phyloP scores from a whole-genome alignment of 208 protist genomes.

The Leishmania gerbilli region DNA sequence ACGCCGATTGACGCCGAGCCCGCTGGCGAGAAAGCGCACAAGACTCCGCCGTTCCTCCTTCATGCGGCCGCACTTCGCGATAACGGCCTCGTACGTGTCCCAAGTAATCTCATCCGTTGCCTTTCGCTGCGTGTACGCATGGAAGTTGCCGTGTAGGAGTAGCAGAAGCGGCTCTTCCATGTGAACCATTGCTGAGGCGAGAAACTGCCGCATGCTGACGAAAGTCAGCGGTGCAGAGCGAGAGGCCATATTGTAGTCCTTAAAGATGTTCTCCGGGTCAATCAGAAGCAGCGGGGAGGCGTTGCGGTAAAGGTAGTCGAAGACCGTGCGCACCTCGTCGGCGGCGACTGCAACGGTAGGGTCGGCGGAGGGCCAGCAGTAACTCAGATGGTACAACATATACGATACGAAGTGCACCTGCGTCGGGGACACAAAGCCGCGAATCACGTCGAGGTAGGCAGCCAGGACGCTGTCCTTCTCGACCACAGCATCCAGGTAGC shows the following conservation, averaged over 20 bases:
- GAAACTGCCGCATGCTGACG: conserved; percentile 67
- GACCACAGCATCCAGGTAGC: conserved; percentile 77
- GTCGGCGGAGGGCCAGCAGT: conserved; percentile 84
- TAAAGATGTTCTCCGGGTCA: conserved; percentile 60
- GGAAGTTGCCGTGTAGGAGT: conserved; percentile 78
- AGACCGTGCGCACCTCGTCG: conserved; percentile 70
- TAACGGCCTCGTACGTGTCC: conserved; percentile 61
- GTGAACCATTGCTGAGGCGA: conserved; percentile 76
- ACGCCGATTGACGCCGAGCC: conserved; percentile 73
- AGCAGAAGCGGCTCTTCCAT: conserved; percentile 80
- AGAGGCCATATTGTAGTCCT: conserved; percentile 81
- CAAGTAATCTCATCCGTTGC: conserved; percentile 60
- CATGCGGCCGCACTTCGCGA: conserved; percentile 57
- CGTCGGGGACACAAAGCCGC: conserved; percentile 82
- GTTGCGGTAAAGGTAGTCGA: conserved; percentile 83
- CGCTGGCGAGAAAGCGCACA: conserved; percentile 69
- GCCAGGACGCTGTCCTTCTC: conserved; percentile 54
- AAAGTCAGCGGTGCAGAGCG: conserved; percentile 77
- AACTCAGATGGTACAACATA: conserved; percentile 83
- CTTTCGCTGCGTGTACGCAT: conserved; percentile 42
- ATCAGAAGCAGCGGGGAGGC: conserved; percentile 53
- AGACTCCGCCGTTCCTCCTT: conserved; percentile 62
- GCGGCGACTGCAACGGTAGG: conserved; percentile 52
- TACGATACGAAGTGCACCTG: conserved; percentile 84
- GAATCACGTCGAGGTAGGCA: conserved; percentile 79